Evolutionary conservation across 2,329 filamentous ascomycete species (phyloP), one percentile per base, ranked within the genome.

Genomic region (Penicillium sp.): DNA sequence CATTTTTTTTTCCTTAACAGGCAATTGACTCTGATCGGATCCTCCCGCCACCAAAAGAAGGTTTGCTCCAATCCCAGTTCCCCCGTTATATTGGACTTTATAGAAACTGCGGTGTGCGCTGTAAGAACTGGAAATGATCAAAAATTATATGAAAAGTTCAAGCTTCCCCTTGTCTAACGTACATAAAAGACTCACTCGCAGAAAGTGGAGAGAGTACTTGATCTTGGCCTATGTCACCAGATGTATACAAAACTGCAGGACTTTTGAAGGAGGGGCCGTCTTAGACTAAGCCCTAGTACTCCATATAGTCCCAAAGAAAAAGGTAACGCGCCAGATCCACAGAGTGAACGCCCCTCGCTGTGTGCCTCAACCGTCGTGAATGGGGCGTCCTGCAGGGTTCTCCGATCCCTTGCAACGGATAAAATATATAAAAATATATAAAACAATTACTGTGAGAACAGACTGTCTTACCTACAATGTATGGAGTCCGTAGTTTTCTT

Each of bases 191-290:
- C 47, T 46, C 57, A 61, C 66, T 61, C 63, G 61, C 63, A 67
- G 57, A 58, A 58, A 60, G 62, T 64, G 65, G 62, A 61, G 57
- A 50, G 46, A 47, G 28, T 30, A 17, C 31, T 26, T 25, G 38
- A 31, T 35, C 65, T 69, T 69, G 65, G 66, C 65, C 19, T 37
- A 64, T 65, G 65, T 69, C 66, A 67, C 60, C 30, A 11, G 41
- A 47, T 33, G 47, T 31, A 11, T 22, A 22, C 22, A 22, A 4
- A 31, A 31, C 5, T 22, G 22, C 5, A 40, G 41, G 8, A 17
- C 4, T 14, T 16, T 26, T 26, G 19, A 31, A 31, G 26, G 36
- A 43, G 46, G 46, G 46, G 46, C 46, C 26, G n/a, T 49, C 30
- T 28, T 54, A 50, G 37, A n/a, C 31, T 41, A 28, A 43, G 38